Evolutionary conservation across 192 early-diverging fungal genomes (phyloP).

Genomic region (Linnemannia exigua): DNA sequence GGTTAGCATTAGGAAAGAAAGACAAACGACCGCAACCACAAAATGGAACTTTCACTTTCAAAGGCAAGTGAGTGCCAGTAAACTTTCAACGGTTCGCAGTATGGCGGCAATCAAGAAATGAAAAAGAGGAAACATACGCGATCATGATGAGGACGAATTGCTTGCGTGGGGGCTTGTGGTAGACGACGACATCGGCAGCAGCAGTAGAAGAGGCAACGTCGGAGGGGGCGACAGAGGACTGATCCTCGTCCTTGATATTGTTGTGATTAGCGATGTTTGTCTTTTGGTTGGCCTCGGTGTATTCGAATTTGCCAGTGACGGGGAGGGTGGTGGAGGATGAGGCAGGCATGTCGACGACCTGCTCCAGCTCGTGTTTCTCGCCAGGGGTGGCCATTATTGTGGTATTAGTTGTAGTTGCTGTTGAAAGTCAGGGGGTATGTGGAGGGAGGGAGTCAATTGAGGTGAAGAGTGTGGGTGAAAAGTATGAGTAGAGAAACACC

Average conservation of each 20-base stretch:
- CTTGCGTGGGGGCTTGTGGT: conserved; percentile 44
- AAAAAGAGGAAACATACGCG: conserved; percentile 21
- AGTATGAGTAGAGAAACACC: not conserved
- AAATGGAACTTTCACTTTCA: not conserved
- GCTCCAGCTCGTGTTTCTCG: conserved; percentile 22
- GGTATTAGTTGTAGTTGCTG: conserved; percentile 5
- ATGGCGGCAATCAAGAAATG: not conserved
- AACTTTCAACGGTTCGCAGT: not conserved
- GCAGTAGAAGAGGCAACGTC: conserved; percentile 12
- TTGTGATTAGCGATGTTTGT: not conserved
- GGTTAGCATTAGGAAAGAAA: not conserved
- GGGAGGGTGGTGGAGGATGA: conserved; percentile 17
- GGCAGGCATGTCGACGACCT: not conserved
- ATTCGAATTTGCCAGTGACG: not conserved
- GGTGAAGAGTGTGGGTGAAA: not conserved
- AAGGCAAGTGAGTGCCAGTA: not conserved
- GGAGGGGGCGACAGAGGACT: conserved; percentile 35
- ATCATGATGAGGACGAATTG: conserved; percentile 53
- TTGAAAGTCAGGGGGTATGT: not conserved
- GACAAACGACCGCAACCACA: not conserved
- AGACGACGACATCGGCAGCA: conserved; percentile 9
- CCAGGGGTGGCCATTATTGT: not conserved
- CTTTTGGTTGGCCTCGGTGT: not conserved
- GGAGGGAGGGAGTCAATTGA: not conserved
- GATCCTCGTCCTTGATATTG: conserved; percentile 16